Evolutionary conservation across 2,329 filamentous ascomycete species (phyloP).

Genomic region (Colletotrichum tropicale): DNA sequence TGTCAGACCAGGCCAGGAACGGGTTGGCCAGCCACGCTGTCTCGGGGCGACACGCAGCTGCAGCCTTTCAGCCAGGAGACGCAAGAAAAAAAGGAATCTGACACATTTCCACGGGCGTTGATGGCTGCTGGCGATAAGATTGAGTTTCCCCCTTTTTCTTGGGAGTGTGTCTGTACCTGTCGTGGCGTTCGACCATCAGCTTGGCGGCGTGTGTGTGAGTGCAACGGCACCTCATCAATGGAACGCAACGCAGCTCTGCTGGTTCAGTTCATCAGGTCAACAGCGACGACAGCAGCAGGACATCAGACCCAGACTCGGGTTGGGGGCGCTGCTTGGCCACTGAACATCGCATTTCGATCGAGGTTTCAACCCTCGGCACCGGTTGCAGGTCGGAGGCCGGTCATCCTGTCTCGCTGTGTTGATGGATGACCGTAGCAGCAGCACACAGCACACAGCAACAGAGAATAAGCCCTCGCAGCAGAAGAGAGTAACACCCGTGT

Average conservation of each 20-base stretch:
- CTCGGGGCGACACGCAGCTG: neutral
- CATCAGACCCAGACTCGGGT: neutral
- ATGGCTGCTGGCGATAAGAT: neutral
- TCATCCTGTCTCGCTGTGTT: neutral
- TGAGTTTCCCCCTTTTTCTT: slow-evolving; percentile 1
- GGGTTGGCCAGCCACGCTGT: neutral
- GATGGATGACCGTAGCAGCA: neutral
- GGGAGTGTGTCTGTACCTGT: neutral
- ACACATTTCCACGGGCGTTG: neutral
- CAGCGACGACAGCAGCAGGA: neutral
- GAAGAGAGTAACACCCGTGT: neutral
- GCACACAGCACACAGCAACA: neutral
- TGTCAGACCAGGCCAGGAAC: neutral
- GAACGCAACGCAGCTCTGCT: neutral
- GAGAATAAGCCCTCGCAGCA: neutral
- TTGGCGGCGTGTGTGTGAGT: neutral
- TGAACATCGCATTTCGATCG: neutral
- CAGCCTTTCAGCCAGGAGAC: neutral
- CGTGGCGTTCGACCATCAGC: neutral
- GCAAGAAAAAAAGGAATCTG: neutral
- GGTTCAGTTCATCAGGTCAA: neutral
- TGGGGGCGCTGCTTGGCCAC: neutral
- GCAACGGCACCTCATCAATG: neutral
- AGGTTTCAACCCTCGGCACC: neutral
- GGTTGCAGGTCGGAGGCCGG: neutral